Evolutionary conservation across 176 grass and related monocot genomes (phyloP).

Genomic region (Triticum urartu): DNA sequence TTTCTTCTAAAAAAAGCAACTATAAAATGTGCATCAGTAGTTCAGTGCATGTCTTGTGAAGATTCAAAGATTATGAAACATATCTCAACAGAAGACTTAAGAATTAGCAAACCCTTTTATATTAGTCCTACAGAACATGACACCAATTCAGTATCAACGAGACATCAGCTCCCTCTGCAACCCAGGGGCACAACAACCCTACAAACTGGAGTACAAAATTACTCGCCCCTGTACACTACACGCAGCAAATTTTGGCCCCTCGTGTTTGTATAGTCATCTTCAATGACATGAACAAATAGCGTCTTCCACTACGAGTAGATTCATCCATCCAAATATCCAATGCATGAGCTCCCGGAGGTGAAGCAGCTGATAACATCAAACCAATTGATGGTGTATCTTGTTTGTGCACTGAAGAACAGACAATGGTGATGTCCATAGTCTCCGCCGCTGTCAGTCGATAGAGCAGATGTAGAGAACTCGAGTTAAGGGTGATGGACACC

Average conservation of each 20-base stretch:
- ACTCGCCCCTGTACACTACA: neutral
- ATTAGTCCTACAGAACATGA: neutral
- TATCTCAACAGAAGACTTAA: neutral
- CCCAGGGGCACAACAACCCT: neutral
- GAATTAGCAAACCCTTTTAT: neutral
- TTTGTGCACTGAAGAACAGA: neutral
- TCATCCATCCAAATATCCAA: neutral
- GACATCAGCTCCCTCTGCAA: neutral
- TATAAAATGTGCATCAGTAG: too few species aligned
- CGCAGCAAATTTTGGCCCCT: neutral
- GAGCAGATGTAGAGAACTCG: neutral
- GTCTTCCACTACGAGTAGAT: neutral
- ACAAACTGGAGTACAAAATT: neutral
- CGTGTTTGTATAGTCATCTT: neutral
- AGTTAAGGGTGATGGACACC: neutral
- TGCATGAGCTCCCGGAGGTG: slow-evolving; percentile 5
- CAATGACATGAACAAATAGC: neutral
- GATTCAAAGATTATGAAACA: too few species aligned
- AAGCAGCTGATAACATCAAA: slow-evolving; percentile 3
- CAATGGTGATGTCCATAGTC: neutral
- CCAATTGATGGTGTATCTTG: neutral
- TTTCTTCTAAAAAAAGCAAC: neutral
- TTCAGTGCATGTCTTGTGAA: too few species aligned
- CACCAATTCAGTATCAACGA: neutral
- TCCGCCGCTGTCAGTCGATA: neutral